Base-by-base conservation (phyloP, 1,284 basidiomycete species). In the Coniophora puteana region DNA sequence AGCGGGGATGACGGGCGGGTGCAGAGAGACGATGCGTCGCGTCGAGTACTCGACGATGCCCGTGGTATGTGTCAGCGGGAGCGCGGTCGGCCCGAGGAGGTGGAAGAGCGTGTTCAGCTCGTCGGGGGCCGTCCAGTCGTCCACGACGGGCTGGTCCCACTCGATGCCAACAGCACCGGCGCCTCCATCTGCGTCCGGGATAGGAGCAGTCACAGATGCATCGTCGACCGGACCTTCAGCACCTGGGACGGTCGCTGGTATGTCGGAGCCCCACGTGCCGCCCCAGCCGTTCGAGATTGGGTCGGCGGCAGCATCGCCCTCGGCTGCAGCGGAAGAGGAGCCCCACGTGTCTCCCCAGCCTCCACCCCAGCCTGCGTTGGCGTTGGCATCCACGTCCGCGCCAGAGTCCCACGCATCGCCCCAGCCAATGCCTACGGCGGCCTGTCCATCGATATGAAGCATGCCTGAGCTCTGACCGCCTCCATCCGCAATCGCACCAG, bases 41-140 rank as follows among this genome's bases (percentile, higher is more conserved):
- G 70, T 72, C 1, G 74, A 74, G 22, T 59, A 62, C 51, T 80
- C 78, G 40, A 75, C 64, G 40, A 77, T 51, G 23, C 73, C 75
- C 6, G 71, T 65, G 13, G 63, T 66, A 47, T 79, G 76, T 4
- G 76, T 75, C 36, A 68, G 45, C 4, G 76, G 71, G 28, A 79
- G 53, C 5, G 51, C 41, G 4, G 67, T 71, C 5, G 71, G 68
- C 3, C 76, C 76, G 4, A n/a, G n/a, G 51, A 58, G 5, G 43
- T 40, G 43, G 22, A 5, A 8, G 46, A 34, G 4, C 29, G 8
- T n/a, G n/a, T n/a, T n/a, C n/a, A n/a, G n/a, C n/a, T n/a, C n/a
- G n/a, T n/a, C n/a, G n/a, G n/a, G n/a, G n/a, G n/a, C n/a, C 43
- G 21, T 36, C 47, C 49, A 49, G 33, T 45, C 48, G 16, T 43